These are phyloP conservation scores for Pleurostoma richardsiae DNA, from an alignment of 2,329 filamentous ascomycete species.

Conservation along the genomic window DNA sequence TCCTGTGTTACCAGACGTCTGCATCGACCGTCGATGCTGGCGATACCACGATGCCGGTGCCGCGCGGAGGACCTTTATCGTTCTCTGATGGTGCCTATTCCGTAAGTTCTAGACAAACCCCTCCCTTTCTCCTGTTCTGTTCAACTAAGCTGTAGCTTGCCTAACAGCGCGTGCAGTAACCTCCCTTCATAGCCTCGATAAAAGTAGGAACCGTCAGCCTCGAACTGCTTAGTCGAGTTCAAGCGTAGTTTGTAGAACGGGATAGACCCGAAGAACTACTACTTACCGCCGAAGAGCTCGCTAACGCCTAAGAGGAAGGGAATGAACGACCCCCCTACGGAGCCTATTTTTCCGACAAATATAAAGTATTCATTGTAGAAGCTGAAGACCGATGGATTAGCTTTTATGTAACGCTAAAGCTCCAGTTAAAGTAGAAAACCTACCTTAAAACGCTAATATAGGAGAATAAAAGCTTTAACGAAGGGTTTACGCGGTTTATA, in stretches of 20 bases:
- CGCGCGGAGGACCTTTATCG: too few relatives aligned
- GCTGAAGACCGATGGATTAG: background rate
- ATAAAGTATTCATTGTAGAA: background rate
- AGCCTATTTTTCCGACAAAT: background rate
- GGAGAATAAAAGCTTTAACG: slow-evolving; percentile 9
- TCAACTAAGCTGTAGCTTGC: background rate
- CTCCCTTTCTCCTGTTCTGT: background rate
- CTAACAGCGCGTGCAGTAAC: too few relatives aligned
- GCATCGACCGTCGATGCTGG: too few relatives aligned
- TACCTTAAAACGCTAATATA: slow-evolving; percentile 7
- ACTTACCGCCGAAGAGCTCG: background rate
- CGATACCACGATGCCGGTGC: too few relatives aligned
- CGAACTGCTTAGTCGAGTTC: background rate
- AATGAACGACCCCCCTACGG: background rate
- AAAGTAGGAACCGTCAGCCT: background rate
- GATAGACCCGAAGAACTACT: background rate
- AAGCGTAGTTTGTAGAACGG: background rate
- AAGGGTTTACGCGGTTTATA: slow-evolving; percentile 8
- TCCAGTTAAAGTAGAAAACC: slow-evolving; percentile 4
- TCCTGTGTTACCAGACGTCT: too few relatives aligned
- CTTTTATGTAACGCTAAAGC: background rate
- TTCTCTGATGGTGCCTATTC: too few relatives aligned
- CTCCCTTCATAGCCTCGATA: too few relatives aligned
- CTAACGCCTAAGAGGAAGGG: background rate
- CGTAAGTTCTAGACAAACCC: too few relatives aligned